Percentiles rank a stretch among this genome's conserved stretches.
Evolutionary conservation across 768 basidiomycete genomes (phyloP).

Genomic region (Amanita rimosa): DNA sequence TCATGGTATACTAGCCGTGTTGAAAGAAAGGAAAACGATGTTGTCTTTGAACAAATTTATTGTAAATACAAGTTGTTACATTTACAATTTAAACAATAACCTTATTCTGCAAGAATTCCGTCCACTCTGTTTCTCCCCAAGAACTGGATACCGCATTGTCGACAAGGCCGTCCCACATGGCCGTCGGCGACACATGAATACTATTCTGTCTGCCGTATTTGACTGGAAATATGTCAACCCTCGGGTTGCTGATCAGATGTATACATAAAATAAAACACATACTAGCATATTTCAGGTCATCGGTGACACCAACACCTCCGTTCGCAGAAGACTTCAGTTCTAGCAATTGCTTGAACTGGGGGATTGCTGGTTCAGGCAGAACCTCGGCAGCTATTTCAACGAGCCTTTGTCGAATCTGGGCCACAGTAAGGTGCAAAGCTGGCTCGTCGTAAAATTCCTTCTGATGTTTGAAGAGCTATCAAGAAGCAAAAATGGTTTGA

Average conservation of each 20-base stretch:
- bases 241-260: background rate
- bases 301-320: conserved; percentile 72
- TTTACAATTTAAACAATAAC: conserved; percentile 20
- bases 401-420: conserved; percentile 68
- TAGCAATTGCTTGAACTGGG: conserved; percentile 50
- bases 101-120: conserved; percentile 54
- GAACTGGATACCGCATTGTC: conserved; percentile 67
- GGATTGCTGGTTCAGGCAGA: conserved; percentile 36
- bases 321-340: conserved; percentile 55
- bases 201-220: conserved; percentile 88
- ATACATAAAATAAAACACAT: no score
- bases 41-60: no score
- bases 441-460: conserved; percentile 75
- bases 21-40: no score
- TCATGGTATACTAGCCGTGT: no score
- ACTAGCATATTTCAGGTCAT: conserved; percentile 88
- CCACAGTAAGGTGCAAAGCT: conserved; percentile 48
- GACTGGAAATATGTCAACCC: conserved; percentile 33
- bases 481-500: background rate
- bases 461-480: conserved; percentile 67
- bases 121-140: conserved; percentile 80
- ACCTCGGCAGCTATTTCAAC: conserved; percentile 44
- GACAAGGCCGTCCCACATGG: conserved; percentile 65
- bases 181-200: conserved; percentile 85
- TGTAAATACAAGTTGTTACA: no score